Conservation (phyloP, 176 grass and related monocot species). For the Oryza officinalis region DNA sequence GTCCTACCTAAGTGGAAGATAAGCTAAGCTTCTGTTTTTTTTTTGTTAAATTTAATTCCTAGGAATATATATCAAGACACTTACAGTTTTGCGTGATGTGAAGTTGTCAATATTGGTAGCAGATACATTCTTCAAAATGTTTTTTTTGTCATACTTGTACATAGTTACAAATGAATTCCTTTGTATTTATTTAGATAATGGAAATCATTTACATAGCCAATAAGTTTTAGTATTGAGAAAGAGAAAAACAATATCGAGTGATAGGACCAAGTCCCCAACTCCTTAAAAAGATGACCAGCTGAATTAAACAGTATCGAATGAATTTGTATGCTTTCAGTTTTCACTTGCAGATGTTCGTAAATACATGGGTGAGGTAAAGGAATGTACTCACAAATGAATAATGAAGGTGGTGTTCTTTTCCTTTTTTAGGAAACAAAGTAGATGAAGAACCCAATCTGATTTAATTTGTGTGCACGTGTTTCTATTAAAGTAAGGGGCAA, state of each 20-base stretch:
- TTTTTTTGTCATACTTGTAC: not conserved
- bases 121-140: conserved; percentile 24
- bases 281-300: too few relatives aligned
- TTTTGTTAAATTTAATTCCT: not conserved
- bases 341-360: not conserved
- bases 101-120: conserved; percentile 9
- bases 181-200: not conserved
- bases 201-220: too few relatives aligned
- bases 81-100: conserved; percentile 16
- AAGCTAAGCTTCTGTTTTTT: conserved; percentile 18
- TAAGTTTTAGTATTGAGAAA: too few relatives aligned
- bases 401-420: conserved; percentile 8
- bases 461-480: too few relatives aligned
- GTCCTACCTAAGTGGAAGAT: conserved; percentile 69
- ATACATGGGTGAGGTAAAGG: not conserved
- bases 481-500: too few relatives aligned
- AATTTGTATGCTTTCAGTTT: not conserved
- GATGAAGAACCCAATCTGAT: too few relatives aligned
- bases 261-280: too few relatives aligned
- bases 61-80: not conserved
- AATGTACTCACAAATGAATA: not conserved
- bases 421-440: too few relatives aligned
- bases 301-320: not conserved
- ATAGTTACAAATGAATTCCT: conserved; percentile 14
- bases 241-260: too few relatives aligned